Evolutionary conservation across 2,329 filamentous ascomycete genomes (phyloP), one percentile per base, ranked within the genome.

Genomic region (Pseudogymnoascus destructans): DNA sequence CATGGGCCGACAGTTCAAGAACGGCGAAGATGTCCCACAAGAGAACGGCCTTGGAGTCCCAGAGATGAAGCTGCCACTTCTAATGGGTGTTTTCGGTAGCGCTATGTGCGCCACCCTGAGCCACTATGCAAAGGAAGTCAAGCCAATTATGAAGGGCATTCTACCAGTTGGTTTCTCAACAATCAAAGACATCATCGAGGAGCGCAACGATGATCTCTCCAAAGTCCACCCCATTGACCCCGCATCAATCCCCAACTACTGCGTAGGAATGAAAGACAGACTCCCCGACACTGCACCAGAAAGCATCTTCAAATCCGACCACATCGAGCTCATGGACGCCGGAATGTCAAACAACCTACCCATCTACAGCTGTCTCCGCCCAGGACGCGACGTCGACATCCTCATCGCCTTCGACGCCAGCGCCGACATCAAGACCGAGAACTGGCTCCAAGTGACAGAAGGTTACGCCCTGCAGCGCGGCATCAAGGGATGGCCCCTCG

Each of bases 291-390:
- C 88, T 0, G 86, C 86, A n/a, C 90, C 93, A 0, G 80, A 85
- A 30, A 89, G 82, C 59, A 81, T 95, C 36, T 84, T 87, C 65
- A 75, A 81, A 15, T 78, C 77, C 11, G 77, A 84, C 46, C 86
- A 95, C 69, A 77, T 92, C 15, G 85, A 88, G 63, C 78, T 92
- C 13, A 97, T 96, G 91, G 93, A 98, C 70, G 91, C 93, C 1
- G 93, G 93, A 56, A 98, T 98, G 93, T 95, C 88, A 63, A 97
- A 98, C 70, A 98, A 98, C 67, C 77, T 98, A 7, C 93, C 93
- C 1, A 91, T 97, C 40, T 98, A 98, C 69, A 93, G 93, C 0
- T 79, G 97, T 3, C 82, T 98, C 15, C 84, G 93, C 9, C 89
- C 89, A 0, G 92, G 91, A 2, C 81, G 93, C 33, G 80, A 95